Conservation (phyloP, 176 grass and related monocot species). For the Bonia amplexicaulis region DNA sequence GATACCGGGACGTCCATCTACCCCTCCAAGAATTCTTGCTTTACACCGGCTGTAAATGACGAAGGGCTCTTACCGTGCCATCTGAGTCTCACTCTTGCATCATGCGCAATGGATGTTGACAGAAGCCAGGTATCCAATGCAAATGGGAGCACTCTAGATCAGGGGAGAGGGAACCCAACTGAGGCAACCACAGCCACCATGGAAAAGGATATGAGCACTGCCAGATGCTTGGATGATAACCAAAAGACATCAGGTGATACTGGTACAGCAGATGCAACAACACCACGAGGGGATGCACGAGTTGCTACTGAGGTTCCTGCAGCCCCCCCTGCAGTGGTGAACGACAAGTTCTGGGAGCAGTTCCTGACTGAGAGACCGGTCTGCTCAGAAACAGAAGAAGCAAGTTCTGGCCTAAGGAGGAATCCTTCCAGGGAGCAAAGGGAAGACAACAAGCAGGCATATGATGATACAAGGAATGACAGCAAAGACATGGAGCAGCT, state of each 20-base stretch:
- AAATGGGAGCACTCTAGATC: conserved; percentile 24
- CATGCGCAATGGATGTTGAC: conserved; percentile 43
- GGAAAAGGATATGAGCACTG: not conserved
- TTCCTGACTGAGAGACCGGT: conserved; percentile 84
- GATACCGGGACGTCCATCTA: conserved; percentile 62
- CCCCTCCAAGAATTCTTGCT: conserved; percentile 43
- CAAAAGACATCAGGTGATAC: not conserved
- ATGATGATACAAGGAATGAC: conserved; percentile 8
- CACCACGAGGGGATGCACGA: not conserved
- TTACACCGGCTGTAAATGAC: conserved; percentile 32
- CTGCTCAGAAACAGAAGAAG: conserved; percentile 56
- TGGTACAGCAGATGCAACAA: not conserved
- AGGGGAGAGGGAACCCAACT: not conserved
- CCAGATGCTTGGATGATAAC: conserved; percentile 16
- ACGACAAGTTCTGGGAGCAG: conserved; percentile 98
- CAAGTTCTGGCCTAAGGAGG: conserved; percentile 45
- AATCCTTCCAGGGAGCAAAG: conserved; percentile 34
- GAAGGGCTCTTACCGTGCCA: conserved; percentile 54
- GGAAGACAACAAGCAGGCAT: conserved; percentile 11
- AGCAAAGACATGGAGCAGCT: conserved; percentile 44
- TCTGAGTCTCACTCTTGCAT: conserved; percentile 77
- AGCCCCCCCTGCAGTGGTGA: conserved; percentile 45
- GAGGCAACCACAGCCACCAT: conserved; percentile 22
- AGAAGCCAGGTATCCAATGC: conserved; percentile 27
- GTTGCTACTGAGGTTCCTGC: conserved; percentile 33